These are phyloP conservation scores for Linanthus parryae DNA, from an alignment of 148 eudicot genomes.

Conservation along the genomic window DNA sequence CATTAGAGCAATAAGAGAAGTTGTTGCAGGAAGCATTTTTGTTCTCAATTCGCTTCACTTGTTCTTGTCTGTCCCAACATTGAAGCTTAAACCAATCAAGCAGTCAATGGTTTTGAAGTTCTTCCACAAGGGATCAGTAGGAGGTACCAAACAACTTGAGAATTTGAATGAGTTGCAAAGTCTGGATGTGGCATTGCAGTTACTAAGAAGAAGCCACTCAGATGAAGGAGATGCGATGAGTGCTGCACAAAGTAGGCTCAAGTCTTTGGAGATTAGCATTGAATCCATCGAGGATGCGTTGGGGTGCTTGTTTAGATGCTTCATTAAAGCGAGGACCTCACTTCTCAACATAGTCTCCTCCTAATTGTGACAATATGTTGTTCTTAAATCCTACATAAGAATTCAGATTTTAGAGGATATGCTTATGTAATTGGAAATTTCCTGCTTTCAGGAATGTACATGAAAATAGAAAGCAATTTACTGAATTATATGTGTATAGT, in stretches of 20 bases:
- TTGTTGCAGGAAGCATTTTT: constrained; percentile 18
- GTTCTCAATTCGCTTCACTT: constrained; percentile 23
- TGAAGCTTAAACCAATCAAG: constrained; percentile 19
- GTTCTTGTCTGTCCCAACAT: constrained; percentile 22
- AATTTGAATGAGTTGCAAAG: constrained; percentile 23
- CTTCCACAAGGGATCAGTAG: constrained; percentile 16
- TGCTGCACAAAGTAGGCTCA: constrained; percentile 19
- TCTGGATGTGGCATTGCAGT: constrained; percentile 18
- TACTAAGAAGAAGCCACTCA: not conserved
- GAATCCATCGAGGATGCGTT: constrained; percentile 35
- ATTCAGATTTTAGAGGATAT: constrained; percentile 14
- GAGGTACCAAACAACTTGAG: constrained; percentile 12
- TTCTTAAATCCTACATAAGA: not conserved
- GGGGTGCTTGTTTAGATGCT: constrained; percentile 38
- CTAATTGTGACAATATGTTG: not conserved
- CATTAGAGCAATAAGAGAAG: constrained; percentile 31
- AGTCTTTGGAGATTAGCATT: constrained; percentile 26
- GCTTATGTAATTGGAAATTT: too few relatives aligned
- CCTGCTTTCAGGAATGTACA: too few relatives aligned
- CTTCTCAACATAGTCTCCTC: constrained; percentile 43
- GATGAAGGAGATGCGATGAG: constrained; percentile 18
- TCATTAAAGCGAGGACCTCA: constrained; percentile 37
- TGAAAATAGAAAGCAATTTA: too few relatives aligned
- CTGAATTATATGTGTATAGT: too few relatives aligned
- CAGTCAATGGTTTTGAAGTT: constrained; percentile 35